phyloP scores from a whole-genome alignment of 1,284 basidiomycete species.

The Microbotryomycetes sp. region DNA sequence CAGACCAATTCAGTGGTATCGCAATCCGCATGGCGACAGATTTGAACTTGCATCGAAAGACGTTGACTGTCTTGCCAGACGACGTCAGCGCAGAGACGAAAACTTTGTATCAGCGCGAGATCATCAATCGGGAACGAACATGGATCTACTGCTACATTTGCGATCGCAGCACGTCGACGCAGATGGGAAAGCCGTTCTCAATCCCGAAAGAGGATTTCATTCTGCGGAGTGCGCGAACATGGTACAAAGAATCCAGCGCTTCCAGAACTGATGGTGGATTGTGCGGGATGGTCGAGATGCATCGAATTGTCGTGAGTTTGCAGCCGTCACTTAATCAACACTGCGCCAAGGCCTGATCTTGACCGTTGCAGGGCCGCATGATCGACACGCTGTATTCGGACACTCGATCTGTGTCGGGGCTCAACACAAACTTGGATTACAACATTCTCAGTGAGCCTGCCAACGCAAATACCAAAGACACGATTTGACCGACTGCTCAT shows the following conservation, averaged over 20 bases:
- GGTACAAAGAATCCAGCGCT: constrained; percentile 37
- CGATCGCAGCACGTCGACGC: constrained; percentile 40
- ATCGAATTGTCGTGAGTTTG: constrained; percentile 23
- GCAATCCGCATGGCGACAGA: constrained; percentile 81
- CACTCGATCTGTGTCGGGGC: constrained; percentile 41
- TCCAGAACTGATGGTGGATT: constrained; percentile 39
- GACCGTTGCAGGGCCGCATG: constrained; percentile 35
- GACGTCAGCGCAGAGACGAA: constrained; percentile 38
- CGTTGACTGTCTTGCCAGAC: constrained; percentile 42
- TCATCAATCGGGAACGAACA: constrained; percentile 43
- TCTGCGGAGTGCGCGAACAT: constrained; percentile 40
- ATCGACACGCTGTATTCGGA: constrained; percentile 44
- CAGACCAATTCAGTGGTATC: constrained; percentile 40
- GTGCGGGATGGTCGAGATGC: constrained; percentile 40
- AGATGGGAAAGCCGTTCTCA: constrained; percentile 44
- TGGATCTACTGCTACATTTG: constrained; percentile 43
- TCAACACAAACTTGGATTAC: constrained; percentile 43
- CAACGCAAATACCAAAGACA: background rate
- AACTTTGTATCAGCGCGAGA: constrained; percentile 40
- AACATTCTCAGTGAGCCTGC: constrained; percentile 6
- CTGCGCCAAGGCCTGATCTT: background rate
- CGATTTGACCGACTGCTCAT: constrained; percentile 9
- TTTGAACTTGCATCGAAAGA: constrained; percentile 77
- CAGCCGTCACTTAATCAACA: background rate
- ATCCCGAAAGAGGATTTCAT: constrained; percentile 42